Evolutionary conservation across 331 rosid species (phyloP).

Genomic region (Rhamnella rubrinervis): DNA sequence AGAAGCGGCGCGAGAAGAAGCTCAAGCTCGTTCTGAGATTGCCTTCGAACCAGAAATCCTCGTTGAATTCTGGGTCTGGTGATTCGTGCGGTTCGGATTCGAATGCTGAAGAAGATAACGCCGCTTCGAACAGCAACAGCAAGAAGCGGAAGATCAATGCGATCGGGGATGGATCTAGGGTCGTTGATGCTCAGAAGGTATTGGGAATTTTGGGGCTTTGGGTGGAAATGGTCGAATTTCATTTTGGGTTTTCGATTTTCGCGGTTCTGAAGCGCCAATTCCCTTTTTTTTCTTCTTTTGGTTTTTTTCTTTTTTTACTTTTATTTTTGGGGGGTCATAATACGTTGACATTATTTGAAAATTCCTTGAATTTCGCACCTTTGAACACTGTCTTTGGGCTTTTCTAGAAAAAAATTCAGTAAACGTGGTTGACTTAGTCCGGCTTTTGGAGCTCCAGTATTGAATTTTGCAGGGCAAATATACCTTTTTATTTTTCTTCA

Average conservation of each 20-base stretch:
- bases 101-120: conserved; percentile 41
- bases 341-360: conserved; percentile 43
- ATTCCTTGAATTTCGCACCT: conserved; percentile 60
- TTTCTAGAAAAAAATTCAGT: conserved; percentile 33
- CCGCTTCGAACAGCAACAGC: conserved; percentile 21
- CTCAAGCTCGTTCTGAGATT: conserved; percentile 55
- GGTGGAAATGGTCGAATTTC: not conserved
- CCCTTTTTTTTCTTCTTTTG: not conserved
- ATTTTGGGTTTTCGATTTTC: conserved; percentile 15
- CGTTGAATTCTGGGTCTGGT: conserved; percentile 38
- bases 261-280: conserved; percentile 26
- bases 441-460: conserved; percentile 13
- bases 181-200: conserved; percentile 38
- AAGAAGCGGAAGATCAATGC: conserved; percentile 52
- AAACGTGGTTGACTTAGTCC: conserved; percentile 43
- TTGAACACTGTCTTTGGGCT: conserved; percentile 21
- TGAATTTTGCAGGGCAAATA: conserved; percentile 9
- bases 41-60: conserved; percentile 48
- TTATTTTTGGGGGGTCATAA: conserved; percentile 23
- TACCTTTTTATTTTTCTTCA: not conserved
- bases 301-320: not conserved
- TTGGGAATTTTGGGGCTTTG: conserved; percentile 17
- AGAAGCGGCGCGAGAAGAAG: conserved; percentile 56
- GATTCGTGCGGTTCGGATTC: conserved; percentile 46
- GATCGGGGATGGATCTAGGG: conserved; percentile 47